phyloP scores from a whole-genome alignment of 2,329 filamentous ascomycete genomes.

The Kalmusia sp. region DNA sequence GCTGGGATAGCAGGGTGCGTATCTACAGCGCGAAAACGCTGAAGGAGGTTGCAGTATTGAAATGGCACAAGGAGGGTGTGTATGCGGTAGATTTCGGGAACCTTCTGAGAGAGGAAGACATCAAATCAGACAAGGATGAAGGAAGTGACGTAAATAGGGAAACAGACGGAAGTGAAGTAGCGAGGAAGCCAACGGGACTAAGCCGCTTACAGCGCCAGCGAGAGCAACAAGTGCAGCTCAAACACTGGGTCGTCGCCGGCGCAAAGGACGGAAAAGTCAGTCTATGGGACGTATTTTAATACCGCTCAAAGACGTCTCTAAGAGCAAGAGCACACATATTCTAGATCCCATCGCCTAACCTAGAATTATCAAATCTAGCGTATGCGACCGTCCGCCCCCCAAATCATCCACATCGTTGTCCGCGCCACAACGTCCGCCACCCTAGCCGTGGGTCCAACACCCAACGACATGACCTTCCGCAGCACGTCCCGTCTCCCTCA shows the following conservation, averaged over 20 bases:
- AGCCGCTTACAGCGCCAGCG: conserved; percentile 43
- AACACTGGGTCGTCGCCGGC: conserved; percentile 89
- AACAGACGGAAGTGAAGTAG: not conserved
- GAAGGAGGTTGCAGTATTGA: conserved; percentile 87
- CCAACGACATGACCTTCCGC: no score
- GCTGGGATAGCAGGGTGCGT: conserved; percentile 84
- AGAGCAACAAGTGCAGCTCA: conserved; percentile 65
- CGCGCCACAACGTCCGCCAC: no score
- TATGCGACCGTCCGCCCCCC: no score
- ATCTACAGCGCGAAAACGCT: conserved; percentile 83
- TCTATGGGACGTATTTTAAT: conserved; percentile 87
- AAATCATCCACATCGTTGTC: no score
- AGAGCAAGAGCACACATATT: no score
- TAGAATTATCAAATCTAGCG: no score
- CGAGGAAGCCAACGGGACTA: conserved; percentile 26
- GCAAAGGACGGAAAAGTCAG: conserved; percentile 96
- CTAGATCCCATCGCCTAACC: no score
- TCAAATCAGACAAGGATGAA: not conserved
- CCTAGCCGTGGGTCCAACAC: no score
- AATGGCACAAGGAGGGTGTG: conserved; percentile 91
- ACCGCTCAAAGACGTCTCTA: not conserved
- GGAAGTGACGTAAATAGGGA: not conserved
- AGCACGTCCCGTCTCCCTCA: no score
- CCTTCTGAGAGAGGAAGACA: conserved; percentile 33
- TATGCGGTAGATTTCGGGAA: conserved; percentile 79